Percentiles rank a stretch among this genome's conserved stretches.
These are phyloP conservation scores for Chalciporus pseudorubinellus DNA, from an alignment of 768 basidiomycete species.

Conservation along the genomic window DNA sequence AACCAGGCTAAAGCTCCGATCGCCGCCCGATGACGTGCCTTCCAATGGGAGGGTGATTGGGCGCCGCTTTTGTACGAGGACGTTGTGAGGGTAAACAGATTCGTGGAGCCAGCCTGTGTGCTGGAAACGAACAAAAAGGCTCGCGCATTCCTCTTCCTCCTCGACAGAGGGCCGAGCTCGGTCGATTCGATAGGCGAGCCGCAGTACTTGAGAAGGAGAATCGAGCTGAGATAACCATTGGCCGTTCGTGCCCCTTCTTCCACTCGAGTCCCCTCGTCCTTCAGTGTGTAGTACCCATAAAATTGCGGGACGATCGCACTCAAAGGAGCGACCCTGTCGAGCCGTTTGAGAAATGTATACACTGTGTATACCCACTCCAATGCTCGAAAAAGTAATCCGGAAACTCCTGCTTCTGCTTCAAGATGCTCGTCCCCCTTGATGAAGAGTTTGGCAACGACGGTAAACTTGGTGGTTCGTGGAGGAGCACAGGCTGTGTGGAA, in stretches of 20 bases:
- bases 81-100: slow-evolving; percentile 43
- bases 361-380: slow-evolving; percentile 26
- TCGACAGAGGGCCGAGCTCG: slow-evolving; percentile 34
- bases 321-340: slow-evolving; percentile 45
- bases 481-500: slow-evolving; percentile 3
- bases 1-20: slow-evolving; percentile 44
- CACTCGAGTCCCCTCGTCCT: background rate
- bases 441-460: slow-evolving; percentile 46
- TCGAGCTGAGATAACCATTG: slow-evolving; percentile 33
- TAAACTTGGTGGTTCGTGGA: slow-evolving; percentile 36
- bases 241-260: background rate
- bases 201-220: slow-evolving; percentile 49
- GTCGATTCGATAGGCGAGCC: slow-evolving; percentile 34
- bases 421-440: slow-evolving; percentile 37
- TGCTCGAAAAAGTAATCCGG: slow-evolving; percentile 29
- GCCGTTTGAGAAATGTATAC: slow-evolving; percentile 20
- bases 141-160: slow-evolving; percentile 39
- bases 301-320: slow-evolving; percentile 58
- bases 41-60: slow-evolving; percentile 1
- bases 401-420: slow-evolving; percentile 24
- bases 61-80: slow-evolving; percentile 41
- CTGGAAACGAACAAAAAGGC: slow-evolving; percentile 42
- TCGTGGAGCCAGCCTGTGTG: slow-evolving; percentile 37
- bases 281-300: slow-evolving; percentile 55
- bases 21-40: background rate